A percentile compares a stretch with the other conserved stretches of the same genome.
Evolutionary conservation across 192 early-diverging fungal genomes (phyloP).

Genomic region (Entophlyctis luteolus): DNA sequence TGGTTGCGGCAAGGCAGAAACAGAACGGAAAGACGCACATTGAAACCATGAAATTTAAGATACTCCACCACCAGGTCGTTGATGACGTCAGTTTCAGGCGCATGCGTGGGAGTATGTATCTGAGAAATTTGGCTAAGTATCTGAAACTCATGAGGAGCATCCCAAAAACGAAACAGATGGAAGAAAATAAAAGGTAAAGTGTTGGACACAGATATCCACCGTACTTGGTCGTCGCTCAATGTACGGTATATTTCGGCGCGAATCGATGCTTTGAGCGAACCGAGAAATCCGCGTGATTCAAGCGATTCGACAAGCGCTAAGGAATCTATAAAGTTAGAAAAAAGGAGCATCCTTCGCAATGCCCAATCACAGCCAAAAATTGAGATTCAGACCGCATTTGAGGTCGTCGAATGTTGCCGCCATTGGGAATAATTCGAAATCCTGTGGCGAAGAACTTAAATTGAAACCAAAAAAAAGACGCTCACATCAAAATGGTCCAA

Average conservation of each 20-base stretch:
- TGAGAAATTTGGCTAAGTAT: neutral
- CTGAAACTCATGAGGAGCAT: too few relatives aligned
- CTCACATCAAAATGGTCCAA: neutral
- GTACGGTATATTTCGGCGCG: conserved; percentile 42
- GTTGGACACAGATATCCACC: too few relatives aligned
- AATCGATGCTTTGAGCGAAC: conserved; percentile 32
- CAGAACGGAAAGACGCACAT: neutral
- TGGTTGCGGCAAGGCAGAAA: neutral
- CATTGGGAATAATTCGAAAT: conserved; percentile 2
- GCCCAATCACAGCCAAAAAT: neutral
- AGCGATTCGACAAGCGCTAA: conserved; percentile 36
- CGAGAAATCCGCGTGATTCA: conserved; percentile 28
- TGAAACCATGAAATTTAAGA: conserved; percentile 37
- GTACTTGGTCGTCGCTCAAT: conserved; percentile 28
- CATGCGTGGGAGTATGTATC: conserved; percentile 7
- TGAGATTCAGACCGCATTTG: neutral
- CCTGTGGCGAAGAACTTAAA: too few relatives aligned
- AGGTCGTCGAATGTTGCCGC: conserved; percentile 23
- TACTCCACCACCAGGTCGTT: conserved; percentile 49
- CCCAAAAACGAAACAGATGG: too few relatives aligned
- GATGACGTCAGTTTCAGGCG: conserved; percentile 34
- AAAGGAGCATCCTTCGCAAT: neutral
- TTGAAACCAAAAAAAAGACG: too few relatives aligned
- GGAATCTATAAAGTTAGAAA: neutral
- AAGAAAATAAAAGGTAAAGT: too few relatives aligned